phyloP scores from a whole-genome alignment of 2,329 filamentous ascomycete genomes.

The Chrysosporium keratinophilum region DNA sequence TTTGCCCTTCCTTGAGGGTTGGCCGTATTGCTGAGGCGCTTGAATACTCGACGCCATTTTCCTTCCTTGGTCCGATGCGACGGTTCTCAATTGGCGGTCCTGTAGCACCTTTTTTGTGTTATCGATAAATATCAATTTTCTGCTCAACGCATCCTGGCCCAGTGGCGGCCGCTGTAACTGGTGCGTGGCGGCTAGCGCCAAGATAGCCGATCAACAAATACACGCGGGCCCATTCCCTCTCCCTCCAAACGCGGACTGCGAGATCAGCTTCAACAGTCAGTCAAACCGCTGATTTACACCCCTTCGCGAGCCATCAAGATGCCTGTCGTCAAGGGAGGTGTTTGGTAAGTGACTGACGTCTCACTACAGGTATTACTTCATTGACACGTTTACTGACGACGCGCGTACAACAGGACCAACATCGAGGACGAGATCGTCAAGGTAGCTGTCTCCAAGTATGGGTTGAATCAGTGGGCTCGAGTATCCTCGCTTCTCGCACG shows the following conservation, averaged over 20 bases:
- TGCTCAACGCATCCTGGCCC: background rate
- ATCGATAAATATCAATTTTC: background rate
- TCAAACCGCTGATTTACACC: background rate
- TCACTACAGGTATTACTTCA: background rate
- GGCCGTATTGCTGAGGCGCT: constrained; percentile 70
- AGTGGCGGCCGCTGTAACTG: background rate
- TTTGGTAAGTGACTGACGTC: constrained; percentile 38
- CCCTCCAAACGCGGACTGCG: background rate
- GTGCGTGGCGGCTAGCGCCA: constrained; percentile 10
- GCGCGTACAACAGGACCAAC: constrained; percentile 42
- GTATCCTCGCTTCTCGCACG: constrained; percentile 93
- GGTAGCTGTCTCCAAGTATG: constrained; percentile 87
- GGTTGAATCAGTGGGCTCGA: constrained; percentile 94
- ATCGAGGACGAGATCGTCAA: constrained; percentile 94
- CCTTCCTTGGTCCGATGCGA: background rate
- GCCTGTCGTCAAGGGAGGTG: constrained; percentile 57
- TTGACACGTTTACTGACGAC: constrained; percentile 17
- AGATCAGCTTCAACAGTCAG: background rate
- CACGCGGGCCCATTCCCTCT: background rate
- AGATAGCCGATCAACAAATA: background rate
- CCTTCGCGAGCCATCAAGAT: constrained; percentile 33
- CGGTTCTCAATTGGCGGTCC: background rate
- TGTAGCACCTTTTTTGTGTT: background rate
- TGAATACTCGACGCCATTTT: constrained; percentile 29
- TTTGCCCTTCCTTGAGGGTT: constrained; percentile 92